Evolutionary conservation across 805 yeast species (phyloP).

Genomic region (Kluyveromyces starmeri): DNA sequence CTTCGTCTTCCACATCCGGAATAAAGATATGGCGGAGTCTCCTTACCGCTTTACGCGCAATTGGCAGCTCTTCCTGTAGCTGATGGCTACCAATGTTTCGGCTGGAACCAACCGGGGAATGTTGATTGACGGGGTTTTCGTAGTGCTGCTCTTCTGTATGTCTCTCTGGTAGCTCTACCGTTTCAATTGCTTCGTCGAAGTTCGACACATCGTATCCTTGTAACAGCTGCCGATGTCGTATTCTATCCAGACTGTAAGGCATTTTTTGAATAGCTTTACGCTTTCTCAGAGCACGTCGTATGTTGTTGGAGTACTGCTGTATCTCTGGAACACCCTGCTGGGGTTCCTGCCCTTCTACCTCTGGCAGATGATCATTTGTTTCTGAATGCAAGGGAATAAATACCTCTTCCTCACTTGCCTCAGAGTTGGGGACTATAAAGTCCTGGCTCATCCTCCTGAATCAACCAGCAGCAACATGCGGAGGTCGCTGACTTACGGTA

Average conservation of each 20-base stretch:
- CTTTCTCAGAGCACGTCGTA: slow-evolving; percentile 20
- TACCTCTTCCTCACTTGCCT: slow-evolving; percentile 4
- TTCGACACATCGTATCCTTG: slow-evolving; percentile 23
- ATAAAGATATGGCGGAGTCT: slow-evolving; percentile 1
- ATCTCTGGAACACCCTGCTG: background rate
- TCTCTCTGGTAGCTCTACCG: slow-evolving; percentile 12
- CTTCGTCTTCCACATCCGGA: slow-evolving; percentile 3
- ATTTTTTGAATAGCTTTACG: slow-evolving; percentile 29
- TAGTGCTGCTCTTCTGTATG: background rate
- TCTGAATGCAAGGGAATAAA: background rate
- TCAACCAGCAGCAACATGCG: too few relatives aligned
- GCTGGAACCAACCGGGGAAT: background rate
- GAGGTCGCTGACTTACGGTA: too few relatives aligned
- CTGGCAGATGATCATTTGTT: background rate
- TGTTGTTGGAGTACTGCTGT: background rate
- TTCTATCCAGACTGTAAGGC: slow-evolving; percentile 29
- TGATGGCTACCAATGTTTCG: background rate
- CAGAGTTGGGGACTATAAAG: slow-evolving; percentile 3
- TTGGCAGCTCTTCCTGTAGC: background rate
- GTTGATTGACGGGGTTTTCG: background rate
- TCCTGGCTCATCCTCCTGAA: slow-evolving; percentile 1
- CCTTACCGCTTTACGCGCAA: slow-evolving; percentile 3
- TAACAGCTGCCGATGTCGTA: slow-evolving; percentile 24
- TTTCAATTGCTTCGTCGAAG: slow-evolving; percentile 19
- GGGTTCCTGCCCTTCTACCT: background rate